Base-by-base conservation (phyloP, 2,329 filamentous ascomycete species). In the Colletotrichum endophyticum region DNA sequence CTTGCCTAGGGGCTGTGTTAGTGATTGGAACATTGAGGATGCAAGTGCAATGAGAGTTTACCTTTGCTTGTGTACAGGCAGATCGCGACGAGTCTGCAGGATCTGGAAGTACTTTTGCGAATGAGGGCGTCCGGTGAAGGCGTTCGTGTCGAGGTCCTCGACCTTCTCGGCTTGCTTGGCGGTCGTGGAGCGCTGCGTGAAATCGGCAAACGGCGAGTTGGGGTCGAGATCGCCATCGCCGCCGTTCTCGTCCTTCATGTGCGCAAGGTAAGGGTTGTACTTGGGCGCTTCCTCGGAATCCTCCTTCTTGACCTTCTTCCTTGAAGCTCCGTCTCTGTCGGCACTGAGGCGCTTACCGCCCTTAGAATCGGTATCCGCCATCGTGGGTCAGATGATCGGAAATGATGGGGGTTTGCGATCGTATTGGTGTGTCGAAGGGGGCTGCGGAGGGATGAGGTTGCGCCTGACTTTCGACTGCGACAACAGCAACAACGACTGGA, bases 1-100 rank as follows among this genome's bases (percentile, higher is more conserved):
- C 97, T 85, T 97, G 92, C 85, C 95, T 95, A 67, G 36, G 22
- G 27, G 44, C 53, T 27, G 15, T 44, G 30, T 76, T 19, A 76
- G 76, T 63, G 63, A 39, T n/a, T 53, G 22, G 56, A 27, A 53
- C 27, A 53, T 27, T 59, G 15, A 8, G 66, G 12, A 12, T 13
- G 27, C 22, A 30, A 22, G 72, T 53, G 44, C 44, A 53, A 53
- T 63, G 32, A 70, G 19, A n/a, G 61, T 30, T 32, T 86, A 95
- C 90, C 96, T 93, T 86, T 99, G 97, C 83, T 95, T 94, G 86
- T 98, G 94, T 59, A 99, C 97, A 16, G 97, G 97, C 77, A 99
- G 91, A 80, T 96, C 94, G 83, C 96, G 92, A 80, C 97, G 91
- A 72, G 91, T 92, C 87, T 96, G 92, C 81, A 99, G 88, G 83